A percentile compares a stretch with the other conserved stretches of the same genome.
phyloP scores from a whole-genome alignment of 1,284 basidiomycete species.

The Apiotrichum siamense region DNA sequence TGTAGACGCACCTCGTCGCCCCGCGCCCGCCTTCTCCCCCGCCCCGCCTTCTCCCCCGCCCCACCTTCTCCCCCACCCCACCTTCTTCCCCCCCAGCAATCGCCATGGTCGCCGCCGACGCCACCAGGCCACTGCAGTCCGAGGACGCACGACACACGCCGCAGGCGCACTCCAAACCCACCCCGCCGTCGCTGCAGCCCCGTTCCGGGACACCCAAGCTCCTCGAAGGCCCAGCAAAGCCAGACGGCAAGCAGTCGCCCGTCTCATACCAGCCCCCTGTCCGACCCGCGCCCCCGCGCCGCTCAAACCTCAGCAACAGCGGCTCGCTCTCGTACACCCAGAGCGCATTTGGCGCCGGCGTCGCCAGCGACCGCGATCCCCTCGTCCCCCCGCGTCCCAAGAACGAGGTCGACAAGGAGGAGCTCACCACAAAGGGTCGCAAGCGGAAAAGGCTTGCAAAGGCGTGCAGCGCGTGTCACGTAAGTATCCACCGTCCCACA shows the following conservation, averaged over 20 bases:
- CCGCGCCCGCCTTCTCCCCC: too few relatives aligned
- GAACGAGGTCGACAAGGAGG: slow-evolving; percentile 30
- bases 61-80: background rate
- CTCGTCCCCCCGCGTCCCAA: slow-evolving; percentile 8
- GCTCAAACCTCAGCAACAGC: background rate
- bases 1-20: too few relatives aligned
- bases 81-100: too few relatives aligned
- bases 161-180: slow-evolving; percentile 2
- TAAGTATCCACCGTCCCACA: too few relatives aligned
- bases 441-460: slow-evolving; percentile 46
- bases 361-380: background rate
- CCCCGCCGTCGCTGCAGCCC: slow-evolving; percentile 9
- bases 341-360: slow-evolving; percentile 11
- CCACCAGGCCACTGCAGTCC: background rate
- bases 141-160: too few relatives aligned
- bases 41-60: background rate
- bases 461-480: slow-evolving; percentile 47
- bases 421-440: slow-evolving; percentile 46
- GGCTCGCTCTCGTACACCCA: slow-evolving; percentile 10
- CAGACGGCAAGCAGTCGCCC: background rate
- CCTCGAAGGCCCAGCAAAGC: slow-evolving; percentile 2
- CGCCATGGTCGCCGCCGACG: background rate
- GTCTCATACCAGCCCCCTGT: slow-evolving; percentile 5
- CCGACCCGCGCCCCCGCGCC: slow-evolving; percentile 3
- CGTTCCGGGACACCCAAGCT: slow-evolving; percentile 10